These are phyloP conservation scores for Gaultheria prostrata DNA, from an alignment of 148 eudicot genomes.

Conservation along the genomic window DNA sequence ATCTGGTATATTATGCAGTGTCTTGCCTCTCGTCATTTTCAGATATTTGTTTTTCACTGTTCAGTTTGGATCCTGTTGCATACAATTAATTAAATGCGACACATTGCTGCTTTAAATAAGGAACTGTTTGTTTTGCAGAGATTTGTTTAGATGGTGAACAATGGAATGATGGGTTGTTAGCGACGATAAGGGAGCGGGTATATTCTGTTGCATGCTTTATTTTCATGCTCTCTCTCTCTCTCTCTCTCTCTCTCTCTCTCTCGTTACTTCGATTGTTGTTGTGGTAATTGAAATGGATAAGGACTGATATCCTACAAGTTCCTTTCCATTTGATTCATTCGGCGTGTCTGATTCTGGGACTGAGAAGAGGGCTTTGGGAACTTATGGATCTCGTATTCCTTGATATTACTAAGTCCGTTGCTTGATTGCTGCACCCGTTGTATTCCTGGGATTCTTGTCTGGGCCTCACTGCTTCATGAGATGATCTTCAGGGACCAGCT, in stretches of 20 bases:
- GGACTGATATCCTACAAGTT: background rate
- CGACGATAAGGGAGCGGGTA: conserved; percentile 96
- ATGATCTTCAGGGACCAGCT: background rate
- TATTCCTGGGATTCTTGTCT: background rate
- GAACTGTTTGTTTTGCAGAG: conserved; percentile 41
- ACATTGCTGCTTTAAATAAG: conserved; percentile 1
- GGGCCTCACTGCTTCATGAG: background rate
- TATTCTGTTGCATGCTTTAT: conserved; percentile 14
- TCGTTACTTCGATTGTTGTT: background rate
- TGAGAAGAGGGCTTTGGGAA: background rate
- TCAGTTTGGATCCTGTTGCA: background rate
- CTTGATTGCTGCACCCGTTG: background rate
- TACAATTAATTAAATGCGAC: background rate
- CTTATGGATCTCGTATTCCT: background rate
- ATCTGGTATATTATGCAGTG: no score
- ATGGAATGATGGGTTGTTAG: conserved; percentile 97
- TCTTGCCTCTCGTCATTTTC: background rate
- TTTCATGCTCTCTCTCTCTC: background rate
- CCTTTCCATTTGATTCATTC: background rate
- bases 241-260: background rate
- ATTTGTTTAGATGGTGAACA: conserved; percentile 79
- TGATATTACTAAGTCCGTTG: background rate
- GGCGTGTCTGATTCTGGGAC: background rate
- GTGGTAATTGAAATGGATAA: background rate
- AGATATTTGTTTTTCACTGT: background rate